Evolutionary conservation across 1,284 basidiomycete species (phyloP), one percentile per base, ranked within the genome.

Genomic region (Cutaneotrichosporon dermatis): DNA sequence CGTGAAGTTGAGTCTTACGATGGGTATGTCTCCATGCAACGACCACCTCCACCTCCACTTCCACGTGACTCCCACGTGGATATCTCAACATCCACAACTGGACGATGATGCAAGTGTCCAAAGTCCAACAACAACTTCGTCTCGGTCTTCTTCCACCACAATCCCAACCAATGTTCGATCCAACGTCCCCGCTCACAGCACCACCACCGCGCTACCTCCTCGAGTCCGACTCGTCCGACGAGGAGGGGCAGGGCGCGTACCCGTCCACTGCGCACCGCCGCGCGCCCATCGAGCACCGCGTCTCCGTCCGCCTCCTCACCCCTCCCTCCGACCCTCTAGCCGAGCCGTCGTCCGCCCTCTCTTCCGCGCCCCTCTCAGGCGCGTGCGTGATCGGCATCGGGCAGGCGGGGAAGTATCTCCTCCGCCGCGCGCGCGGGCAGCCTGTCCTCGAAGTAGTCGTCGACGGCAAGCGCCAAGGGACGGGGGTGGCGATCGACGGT

Each of bases 161-260:
- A 36, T 25, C 39, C 35, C 36, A 15, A 40, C 51, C 13, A 51
- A 76, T 76, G 74, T 63, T 68, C 69, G 75, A 76, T 63, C 73
- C 72, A 4, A 54, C 69, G 11, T 65, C 69, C 2, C 40, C 68
- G 1, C 57, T 75, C 15, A 57, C 58, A 4, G 72, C 66, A 4
- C 74, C 74, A 8, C 74, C 74, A 9, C 74, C 74, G 25, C 67
- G 75, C 44, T 77, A 77, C 62, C 65, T 71, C 33, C 66, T 77
- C 55, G 75, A 77, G 60, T 77, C 75, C 9, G 75, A 77, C 61
- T 72, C 69, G 9, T 74, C 72, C 1, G 75, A 77, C 54, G 75
- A 77, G 61, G 74, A 76, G 64, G 74, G 73, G 6, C 69, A 73
- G 59, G 73, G 73, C n/a, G 54, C 49, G n/a, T 75, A 75, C 59